phyloP scores from a whole-genome alignment of 495 filamentous ascomycete species.

The Penicillium pulvis region DNA sequence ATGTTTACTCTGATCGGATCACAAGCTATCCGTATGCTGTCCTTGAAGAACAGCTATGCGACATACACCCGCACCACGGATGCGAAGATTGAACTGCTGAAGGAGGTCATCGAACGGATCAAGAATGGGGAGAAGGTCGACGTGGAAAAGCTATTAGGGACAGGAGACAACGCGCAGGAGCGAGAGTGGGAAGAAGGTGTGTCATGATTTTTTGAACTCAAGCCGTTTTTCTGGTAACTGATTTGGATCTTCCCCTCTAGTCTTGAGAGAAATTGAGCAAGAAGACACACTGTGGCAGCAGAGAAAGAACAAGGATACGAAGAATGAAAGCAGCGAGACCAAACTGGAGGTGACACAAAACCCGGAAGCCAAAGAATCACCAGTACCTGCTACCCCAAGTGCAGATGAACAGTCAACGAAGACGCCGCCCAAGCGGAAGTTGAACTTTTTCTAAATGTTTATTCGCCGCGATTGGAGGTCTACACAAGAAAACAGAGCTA shows the following conservation, averaged over 20 bases:
- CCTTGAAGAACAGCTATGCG: constrained; percentile 71
- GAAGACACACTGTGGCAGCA: constrained; percentile 68
- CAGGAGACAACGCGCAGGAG: constrained; percentile 74
- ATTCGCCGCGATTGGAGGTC: neutral
- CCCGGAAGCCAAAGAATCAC: constrained; percentile 20
- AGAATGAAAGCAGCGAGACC: constrained; percentile 12
- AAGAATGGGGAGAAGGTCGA: constrained; percentile 88
- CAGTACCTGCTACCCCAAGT: constrained; percentile 12
- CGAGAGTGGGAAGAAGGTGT: constrained; percentile 85
- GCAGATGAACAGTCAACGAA: constrained; percentile 19
- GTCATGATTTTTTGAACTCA: neutral
- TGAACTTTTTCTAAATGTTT: constrained; percentile 36
- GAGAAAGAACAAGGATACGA: constrained; percentile 19
- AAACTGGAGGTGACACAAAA: constrained; percentile 16
- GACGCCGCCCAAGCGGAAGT: constrained; percentile 27
- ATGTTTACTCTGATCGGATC: constrained; percentile 91
- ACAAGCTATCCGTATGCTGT: constrained; percentile 89
- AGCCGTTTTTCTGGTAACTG: constrained; percentile 7
- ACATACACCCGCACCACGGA: constrained; percentile 74
- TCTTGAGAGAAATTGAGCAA: constrained; percentile 77
- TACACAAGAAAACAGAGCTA: neutral
- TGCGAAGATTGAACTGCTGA: constrained; percentile 72
- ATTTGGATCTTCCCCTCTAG: constrained; percentile 37
- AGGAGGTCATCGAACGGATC: constrained; percentile 80
- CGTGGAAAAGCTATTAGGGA: constrained; percentile 80